Evolutionary conservation across 2,329 filamentous ascomycete species (phyloP), one percentile per base, ranked within the genome.

Genomic region (Tolypocladium capitatum): DNA sequence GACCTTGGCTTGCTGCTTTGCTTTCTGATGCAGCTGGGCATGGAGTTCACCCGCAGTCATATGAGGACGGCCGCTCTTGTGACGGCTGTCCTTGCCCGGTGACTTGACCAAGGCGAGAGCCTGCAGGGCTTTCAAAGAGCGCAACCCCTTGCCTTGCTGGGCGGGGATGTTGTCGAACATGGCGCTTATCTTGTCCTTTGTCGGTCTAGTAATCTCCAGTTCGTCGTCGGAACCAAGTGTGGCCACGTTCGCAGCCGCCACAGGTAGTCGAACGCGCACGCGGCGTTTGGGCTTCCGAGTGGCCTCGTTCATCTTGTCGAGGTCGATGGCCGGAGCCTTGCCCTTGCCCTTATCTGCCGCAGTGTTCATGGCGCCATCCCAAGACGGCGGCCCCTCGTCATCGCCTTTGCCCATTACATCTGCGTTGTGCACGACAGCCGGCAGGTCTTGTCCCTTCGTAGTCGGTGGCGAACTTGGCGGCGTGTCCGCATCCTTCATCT

Each of bases 1-100:
- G 38, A 77, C 66, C 51, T 80, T 80, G 41, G 89, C 90, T 64
- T 98, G 92, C 51, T 84, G 75, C 41, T 86, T 80, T 6, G 88
- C 89, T 51, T 82, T 81, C 53, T 80, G 76, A 34, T 84, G 73
- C 8, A 97, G 69, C 32, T 72, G 75, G 10, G 73, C 68, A 42
- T 90, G 80, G 47, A 95, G 73, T 54, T 92, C 80, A 28, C 73
- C 76, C 0, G 74, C 70, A 8, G 79, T 87, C 72, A 95, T 84
- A 9, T 71, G 73, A 42, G 67, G 68, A 49, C 70, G 74, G 44
- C 65, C 64, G 20, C 67, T 66, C 47, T 66, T 68, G 35, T 66
- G 61, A 35, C 65, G 61, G n/a, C 63, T 58, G 60, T 71, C 68
- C 58, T 73, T 82, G 41, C 68, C 74, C 45, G 76, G 83, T 6